Conservation (phyloP, 768 basidiomycete species). For the Hebeloma cylindrosporum region DNA sequence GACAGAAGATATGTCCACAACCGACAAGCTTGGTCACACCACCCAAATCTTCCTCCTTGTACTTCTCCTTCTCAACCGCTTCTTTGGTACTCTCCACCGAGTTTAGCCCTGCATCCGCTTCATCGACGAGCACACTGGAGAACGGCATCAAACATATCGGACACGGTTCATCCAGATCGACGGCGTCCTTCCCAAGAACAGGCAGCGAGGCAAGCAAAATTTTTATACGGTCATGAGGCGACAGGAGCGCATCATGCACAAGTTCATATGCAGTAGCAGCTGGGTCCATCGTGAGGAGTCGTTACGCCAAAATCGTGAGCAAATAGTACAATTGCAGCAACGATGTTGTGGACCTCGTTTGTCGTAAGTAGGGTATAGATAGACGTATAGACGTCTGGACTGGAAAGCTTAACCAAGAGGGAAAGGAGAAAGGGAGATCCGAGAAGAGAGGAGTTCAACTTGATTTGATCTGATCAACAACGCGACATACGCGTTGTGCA, state of each 20-base stretch:
- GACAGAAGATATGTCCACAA: conserved; percentile 71
- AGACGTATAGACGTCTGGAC: too few relatives aligned
- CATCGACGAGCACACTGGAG: conserved; percentile 39
- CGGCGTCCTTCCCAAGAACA: conserved; percentile 34
- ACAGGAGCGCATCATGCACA: conserved; percentile 22
- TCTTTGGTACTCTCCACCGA: conserved; percentile 3
- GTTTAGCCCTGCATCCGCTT: conserved; percentile 10
- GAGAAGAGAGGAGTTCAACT: background rate
- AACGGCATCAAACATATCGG: conserved; percentile 62
- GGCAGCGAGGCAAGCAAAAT: conserved; percentile 46
- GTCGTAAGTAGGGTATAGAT: too few relatives aligned
- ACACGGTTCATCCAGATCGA: conserved; percentile 55
- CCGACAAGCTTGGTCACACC: conserved; percentile 58
- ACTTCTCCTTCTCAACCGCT: conserved; percentile 5
- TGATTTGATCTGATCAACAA: conserved; percentile 16
- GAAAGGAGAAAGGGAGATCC: too few relatives aligned
- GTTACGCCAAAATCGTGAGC: background rate
- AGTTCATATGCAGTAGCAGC: conserved; percentile 23
- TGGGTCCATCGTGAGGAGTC: background rate
- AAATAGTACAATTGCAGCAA: too few relatives aligned
- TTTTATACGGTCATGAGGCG: conserved; percentile 33
- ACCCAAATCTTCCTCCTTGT: conserved; percentile 12
- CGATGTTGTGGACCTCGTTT: too few relatives aligned
- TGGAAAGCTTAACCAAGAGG: too few relatives aligned
- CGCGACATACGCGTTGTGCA: conserved; percentile 16